phyloP scores from a whole-genome alignment of 2,329 filamentous ascomycete genomes.

The Hymenoscyphus linearis region DNA sequence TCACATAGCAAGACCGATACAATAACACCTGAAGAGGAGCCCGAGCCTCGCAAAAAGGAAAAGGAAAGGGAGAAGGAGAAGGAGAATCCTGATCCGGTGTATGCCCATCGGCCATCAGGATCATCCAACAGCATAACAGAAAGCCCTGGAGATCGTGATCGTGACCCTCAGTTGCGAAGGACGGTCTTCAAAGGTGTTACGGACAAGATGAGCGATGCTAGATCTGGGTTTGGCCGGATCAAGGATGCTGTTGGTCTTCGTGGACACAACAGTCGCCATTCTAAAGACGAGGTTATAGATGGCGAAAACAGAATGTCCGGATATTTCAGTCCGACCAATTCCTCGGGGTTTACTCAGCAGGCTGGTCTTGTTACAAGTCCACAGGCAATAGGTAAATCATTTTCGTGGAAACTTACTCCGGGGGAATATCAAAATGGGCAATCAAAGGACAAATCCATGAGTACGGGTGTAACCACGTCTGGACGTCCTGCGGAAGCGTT shows the following conservation, averaged over 20 bases:
- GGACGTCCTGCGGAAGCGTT: conserved; percentile 7
- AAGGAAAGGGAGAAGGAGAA: conserved; percentile 1
- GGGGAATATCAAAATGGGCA: conserved; percentile 46
- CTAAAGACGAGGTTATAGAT: conserved; percentile 43
- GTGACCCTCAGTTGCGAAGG: conserved; percentile 51
- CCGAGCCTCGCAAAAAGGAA: conserved; percentile 35
- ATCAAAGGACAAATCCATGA: conserved; percentile 20
- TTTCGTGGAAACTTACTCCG: conserved; percentile 60
- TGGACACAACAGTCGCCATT: conserved; percentile 49
- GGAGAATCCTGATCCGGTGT: conserved; percentile 42
- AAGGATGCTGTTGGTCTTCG: conserved; percentile 70
- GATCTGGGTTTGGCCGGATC: conserved; percentile 76
- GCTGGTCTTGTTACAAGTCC: conserved; percentile 20
- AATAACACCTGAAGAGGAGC: conserved; percentile 48
- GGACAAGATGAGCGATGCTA: conserved; percentile 72
- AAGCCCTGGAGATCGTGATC: conserved; percentile 50
- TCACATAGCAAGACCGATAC: conserved; percentile 47
- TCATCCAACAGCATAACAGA: conserved; percentile 45
- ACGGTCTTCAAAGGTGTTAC: conserved; percentile 75
- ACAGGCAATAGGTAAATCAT: conserved; percentile 42
- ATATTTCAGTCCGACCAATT: conserved; percentile 24
- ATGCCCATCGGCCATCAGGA: conserved; percentile 40
- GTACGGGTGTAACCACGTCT: conserved; percentile 6
- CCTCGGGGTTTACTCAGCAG: conserved; percentile 14
- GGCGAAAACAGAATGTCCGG: conserved; percentile 15